Base-by-base conservation (phyloP, 345 rosid genomes). In the Gossypium thurberi region DNA sequence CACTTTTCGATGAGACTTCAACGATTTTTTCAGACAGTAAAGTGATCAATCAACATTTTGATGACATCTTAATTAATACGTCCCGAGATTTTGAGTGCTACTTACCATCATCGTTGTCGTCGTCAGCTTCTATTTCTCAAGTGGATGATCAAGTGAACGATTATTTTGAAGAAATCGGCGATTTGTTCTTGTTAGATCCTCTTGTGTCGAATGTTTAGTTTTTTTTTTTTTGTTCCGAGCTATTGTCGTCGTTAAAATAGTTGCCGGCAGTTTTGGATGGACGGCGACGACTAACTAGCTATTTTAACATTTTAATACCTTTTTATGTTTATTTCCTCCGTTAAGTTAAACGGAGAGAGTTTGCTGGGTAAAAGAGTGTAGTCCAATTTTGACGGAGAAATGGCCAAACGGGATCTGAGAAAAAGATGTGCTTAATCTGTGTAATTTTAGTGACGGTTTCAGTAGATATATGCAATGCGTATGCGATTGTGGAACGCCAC, bases 101-200 rank as follows among this genome's bases (percentile, higher is more conserved):
- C 13, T 75, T 33, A 33, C 40, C 40, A 1, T 33, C 40, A 0
- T 33, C 33, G 4, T 28, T 6, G 6, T 33, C 40, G 40, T 33
- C 82, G 0, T 52, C 75, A 11, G 28, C 81, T 6, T 64, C 85
- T 23, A 40, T 72, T n/a, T 76, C 66, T 58, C 80, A 65, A 60
- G 84, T 3, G 60, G 60, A 20, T 56, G 60, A 56, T 62, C 81
- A 70, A 56, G 85, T 66, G 40, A 84, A 85, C 44, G 88, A 87
- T 47, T 77, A 70, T 70, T 91, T 89, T 65, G 82, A 86, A 80
- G 97, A 93, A 66, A 77, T 93, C 59, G 95, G 88, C 42, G 98
- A 93, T 75, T 80, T 89, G 60, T 85, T 91, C 75, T 78, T 81
- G 17, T 51, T 83, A 44, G 87, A 86, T 37, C 84, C 87, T 8